Evolutionary conservation across 1,284 basidiomycete species (phyloP).

Genomic region (Afroboletus lepidellus): DNA sequence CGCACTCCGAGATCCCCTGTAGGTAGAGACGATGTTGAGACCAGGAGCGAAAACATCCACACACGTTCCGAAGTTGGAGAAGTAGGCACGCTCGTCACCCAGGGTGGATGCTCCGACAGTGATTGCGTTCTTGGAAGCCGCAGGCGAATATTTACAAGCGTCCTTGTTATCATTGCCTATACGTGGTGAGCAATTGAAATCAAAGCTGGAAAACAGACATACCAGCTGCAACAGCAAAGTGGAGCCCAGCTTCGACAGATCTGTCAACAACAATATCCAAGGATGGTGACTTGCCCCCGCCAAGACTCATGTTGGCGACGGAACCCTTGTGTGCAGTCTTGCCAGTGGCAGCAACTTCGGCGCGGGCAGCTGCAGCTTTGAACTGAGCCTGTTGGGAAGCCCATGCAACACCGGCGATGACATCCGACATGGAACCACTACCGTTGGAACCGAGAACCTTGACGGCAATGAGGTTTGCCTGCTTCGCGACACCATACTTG

Average conservation of each 20-base stretch:
- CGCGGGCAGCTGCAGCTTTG: conserved; percentile 58
- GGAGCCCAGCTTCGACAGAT: conserved; percentile 82
- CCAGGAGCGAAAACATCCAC: conserved; percentile 86
- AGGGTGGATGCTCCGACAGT: conserved; percentile 87
- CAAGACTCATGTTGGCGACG: conserved; percentile 97
- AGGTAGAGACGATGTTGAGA: conserved; percentile 80
- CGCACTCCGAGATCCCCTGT: conserved; percentile 55
- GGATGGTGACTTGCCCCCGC: conserved; percentile 89
- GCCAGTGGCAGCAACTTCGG: conserved; percentile 63
- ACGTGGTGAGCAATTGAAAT: conserved; percentile 2
- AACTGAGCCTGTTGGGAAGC: conserved; percentile 66
- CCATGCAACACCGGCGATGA: conserved; percentile 85
- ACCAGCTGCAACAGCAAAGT: conserved; percentile 96
- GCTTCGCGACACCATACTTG: conserved; percentile 94
- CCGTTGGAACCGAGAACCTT: conserved; percentile 96
- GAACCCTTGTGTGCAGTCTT: conserved; percentile 87
- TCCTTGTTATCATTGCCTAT: conserved; percentile 65
- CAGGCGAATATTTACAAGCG: conserved; percentile 83
- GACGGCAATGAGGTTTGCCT: conserved; percentile 90
- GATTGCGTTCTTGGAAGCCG: conserved; percentile 70
- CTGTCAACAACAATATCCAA: conserved; percentile 86
- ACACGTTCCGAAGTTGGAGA: conserved; percentile 78
- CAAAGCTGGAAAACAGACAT: conserved; percentile 29
- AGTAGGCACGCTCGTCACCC: conserved; percentile 83
- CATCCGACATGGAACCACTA: conserved; percentile 94